Evolutionary conservation across 495 filamentous ascomycete genomes (phyloP).

Genomic region (Penicillium ochrochloron): DNA sequence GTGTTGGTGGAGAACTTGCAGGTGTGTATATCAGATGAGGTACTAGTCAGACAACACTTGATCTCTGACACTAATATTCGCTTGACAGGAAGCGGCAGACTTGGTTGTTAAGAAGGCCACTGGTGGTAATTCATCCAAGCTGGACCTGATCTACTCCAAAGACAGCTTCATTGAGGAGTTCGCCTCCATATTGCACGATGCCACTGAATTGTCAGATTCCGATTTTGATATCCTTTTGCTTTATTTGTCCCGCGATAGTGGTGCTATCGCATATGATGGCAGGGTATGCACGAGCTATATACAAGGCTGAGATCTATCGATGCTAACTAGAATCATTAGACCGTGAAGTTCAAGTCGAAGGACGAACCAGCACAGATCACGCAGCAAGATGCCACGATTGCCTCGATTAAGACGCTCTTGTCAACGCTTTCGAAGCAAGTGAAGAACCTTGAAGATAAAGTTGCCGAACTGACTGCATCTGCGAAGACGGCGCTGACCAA

Average conservation of each 20-base stretch:
- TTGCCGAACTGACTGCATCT: slow-evolving; percentile 50
- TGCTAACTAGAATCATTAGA: slow-evolving; percentile 47
- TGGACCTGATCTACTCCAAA: slow-evolving; percentile 71
- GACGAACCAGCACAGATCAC: slow-evolving; percentile 61
- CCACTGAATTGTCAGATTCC: slow-evolving; percentile 59
- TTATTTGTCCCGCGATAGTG: slow-evolving; percentile 73
- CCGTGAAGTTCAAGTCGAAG: slow-evolving; percentile 71
- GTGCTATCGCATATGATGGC: slow-evolving; percentile 65
- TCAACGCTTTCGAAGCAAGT: slow-evolving; percentile 66
- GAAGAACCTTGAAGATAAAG: slow-evolving; percentile 58
- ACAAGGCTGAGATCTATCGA: slow-evolving; percentile 18
- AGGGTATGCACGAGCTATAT: slow-evolving; percentile 46
- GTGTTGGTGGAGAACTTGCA: slow-evolving; percentile 60
- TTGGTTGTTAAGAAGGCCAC: slow-evolving; percentile 51
- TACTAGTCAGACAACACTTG: neutral
- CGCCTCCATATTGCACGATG: slow-evolving; percentile 52
- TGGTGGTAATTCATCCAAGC: slow-evolving; percentile 41
- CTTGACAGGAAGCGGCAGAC: slow-evolving; percentile 49
- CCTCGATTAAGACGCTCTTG: slow-evolving; percentile 72
- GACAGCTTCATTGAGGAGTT: slow-evolving; percentile 66
- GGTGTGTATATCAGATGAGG: slow-evolving; percentile 33
- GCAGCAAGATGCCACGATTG: slow-evolving; percentile 77
- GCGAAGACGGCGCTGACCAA: slow-evolving; percentile 70
- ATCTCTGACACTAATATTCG: slow-evolving; percentile 1
- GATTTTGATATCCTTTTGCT: slow-evolving; percentile 74